A percentile compares a stretch with the other conserved stretches of the same genome.
Conservation (phyloP, 2,329 filamentous ascomycete species). For the Sporothrix pallida region DNA sequence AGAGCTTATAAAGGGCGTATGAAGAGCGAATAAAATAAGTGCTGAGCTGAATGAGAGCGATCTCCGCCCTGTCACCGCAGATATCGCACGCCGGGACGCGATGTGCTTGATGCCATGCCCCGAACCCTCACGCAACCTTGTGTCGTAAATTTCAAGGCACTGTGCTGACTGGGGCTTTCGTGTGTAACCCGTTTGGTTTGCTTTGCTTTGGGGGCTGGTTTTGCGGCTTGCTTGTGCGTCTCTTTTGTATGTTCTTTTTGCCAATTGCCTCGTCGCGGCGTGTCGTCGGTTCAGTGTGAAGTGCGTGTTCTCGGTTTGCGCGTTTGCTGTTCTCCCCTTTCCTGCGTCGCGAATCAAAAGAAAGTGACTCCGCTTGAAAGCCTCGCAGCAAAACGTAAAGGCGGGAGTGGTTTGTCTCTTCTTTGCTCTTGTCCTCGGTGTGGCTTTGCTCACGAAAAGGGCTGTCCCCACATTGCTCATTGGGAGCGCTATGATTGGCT, state of each 20-base stretch:
- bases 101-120: slow-evolving; percentile 22
- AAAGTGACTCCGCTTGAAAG: slow-evolving; percentile 27
- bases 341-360: background rate
- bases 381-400: slow-evolving; percentile 4
- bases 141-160: background rate
- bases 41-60: background rate
- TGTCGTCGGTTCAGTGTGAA: background rate
- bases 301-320: background rate
- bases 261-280: background rate
- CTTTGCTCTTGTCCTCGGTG: slow-evolving; percentile 16
- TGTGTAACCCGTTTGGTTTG: slow-evolving; percentile 10
- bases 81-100: slow-evolving; percentile 22
- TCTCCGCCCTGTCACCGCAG: slow-evolving; percentile 25
- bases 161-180: background rate
- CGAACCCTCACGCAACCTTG: background rate
- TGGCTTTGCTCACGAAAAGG: background rate
- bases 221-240: background rate
- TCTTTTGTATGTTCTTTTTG: background rate
- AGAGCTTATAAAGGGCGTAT: background rate
- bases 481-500: slow-evolving; percentile 18
- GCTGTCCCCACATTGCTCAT: slow-evolving; percentile 1
- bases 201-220: background rate
- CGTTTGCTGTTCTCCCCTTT: background rate
- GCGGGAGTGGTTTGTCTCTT: background rate
- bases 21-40: background rate